Percentiles rank a stretch among this genome's conserved stretches.
Conservation (phyloP, 148 eudicot species). For the Dysphania ambrosioides region DNA sequence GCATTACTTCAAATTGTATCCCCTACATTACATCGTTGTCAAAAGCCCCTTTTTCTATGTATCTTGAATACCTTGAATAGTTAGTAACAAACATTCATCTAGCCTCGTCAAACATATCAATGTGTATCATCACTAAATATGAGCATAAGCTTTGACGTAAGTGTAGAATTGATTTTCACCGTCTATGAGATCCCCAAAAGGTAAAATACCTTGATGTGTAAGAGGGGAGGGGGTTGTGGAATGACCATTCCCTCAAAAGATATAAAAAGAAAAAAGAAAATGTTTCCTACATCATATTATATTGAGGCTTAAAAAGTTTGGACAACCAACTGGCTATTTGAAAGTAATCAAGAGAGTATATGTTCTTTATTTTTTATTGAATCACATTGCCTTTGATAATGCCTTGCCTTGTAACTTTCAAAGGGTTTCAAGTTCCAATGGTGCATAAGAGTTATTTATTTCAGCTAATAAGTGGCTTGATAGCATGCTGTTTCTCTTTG, state of each 20-base stretch:
- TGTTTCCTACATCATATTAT: background rate
- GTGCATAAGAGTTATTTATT: conserved; percentile 22
- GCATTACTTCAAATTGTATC: background rate
- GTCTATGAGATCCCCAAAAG: background rate
- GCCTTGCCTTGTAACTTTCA: conserved; percentile 27
- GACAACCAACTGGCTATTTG: background rate
- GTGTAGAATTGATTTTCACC: background rate
- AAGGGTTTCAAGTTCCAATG: conserved; percentile 61
- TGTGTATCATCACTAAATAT: background rate
- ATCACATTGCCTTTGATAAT: conserved; percentile 19
- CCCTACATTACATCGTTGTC: background rate
- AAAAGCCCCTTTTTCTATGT: background rate
- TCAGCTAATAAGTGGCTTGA: conserved; percentile 7
- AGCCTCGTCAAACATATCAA: background rate
- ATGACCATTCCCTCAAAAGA: background rate
- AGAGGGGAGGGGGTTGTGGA: background rate
- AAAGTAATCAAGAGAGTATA: background rate
- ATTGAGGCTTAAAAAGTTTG: background rate
- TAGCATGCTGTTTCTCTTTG: conserved; percentile 10
- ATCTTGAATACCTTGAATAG: background rate
- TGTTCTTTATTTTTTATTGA: background rate
- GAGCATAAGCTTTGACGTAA: background rate
- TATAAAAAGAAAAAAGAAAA: too few species aligned
- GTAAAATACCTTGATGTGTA: background rate
- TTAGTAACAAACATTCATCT: background rate